These are phyloP conservation scores for Prunus dulcis DNA, from an alignment of 306 rosid species.

Conservation along the genomic window DNA sequence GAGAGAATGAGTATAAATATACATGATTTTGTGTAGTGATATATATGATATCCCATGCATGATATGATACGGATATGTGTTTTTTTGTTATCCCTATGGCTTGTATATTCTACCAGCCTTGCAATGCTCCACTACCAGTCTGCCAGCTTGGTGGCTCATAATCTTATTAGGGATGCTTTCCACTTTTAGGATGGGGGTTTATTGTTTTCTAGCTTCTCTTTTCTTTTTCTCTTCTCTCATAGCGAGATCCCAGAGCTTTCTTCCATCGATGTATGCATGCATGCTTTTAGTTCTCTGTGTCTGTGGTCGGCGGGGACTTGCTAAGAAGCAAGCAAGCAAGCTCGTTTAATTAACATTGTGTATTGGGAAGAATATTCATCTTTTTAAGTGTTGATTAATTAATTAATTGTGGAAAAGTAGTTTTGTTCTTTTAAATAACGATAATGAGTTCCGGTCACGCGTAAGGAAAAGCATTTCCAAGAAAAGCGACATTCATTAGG, in stretches of 20 bases:
- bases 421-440: conserved; percentile 10
- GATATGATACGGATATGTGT: conserved; percentile 31
- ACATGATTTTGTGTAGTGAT: not conserved
- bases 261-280: conserved; percentile 16
- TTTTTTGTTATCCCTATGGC: conserved; percentile 35
- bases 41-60: conserved; percentile 37
- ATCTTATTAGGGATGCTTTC: conserved; percentile 23
- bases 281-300: conserved; percentile 18
- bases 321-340: conserved; percentile 6
- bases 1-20: not conserved
- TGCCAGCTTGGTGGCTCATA: conserved; percentile 21
- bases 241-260: conserved; percentile 25
- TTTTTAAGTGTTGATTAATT: not conserved
- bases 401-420: conserved; percentile 1
- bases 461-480: conserved; percentile 36
- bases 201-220: conserved; percentile 17
- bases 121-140: conserved; percentile 69
- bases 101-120: conserved; percentile 50
- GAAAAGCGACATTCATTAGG: conserved; percentile 27
- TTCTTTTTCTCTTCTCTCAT: not conserved
- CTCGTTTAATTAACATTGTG: not conserved
- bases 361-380: not conserved
- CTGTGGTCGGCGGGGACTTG: conserved; percentile 25
- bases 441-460: conserved; percentile 55
- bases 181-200: conserved; percentile 39